Conservation (phyloP, 305 asterid genomes). For the Rubia balearica region DNA sequence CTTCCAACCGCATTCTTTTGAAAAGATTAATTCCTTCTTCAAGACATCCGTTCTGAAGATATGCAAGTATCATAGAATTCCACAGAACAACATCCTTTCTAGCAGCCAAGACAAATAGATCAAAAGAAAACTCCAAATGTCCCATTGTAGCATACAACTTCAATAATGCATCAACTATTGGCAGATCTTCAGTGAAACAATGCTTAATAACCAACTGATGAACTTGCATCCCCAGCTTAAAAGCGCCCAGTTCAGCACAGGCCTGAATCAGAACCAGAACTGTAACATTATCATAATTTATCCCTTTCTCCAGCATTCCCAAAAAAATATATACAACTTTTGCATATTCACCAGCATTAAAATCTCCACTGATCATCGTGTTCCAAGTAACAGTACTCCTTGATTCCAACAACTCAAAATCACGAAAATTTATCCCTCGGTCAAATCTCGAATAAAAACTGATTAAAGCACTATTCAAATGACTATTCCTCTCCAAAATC, state of each 20-base stretch:
- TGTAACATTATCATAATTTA: slow-evolving; percentile 25
- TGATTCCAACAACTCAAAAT: slow-evolving; percentile 15
- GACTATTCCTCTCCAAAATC: slow-evolving; percentile 16
- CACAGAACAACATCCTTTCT: slow-evolving; percentile 22
- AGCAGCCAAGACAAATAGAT: slow-evolving; percentile 22
- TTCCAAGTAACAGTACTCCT: slow-evolving; percentile 22
- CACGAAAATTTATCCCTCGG: slow-evolving; percentile 7
- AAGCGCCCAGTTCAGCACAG: slow-evolving; percentile 17
- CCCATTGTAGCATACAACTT: slow-evolving; percentile 24
- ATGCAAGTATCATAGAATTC: slow-evolving; percentile 27
- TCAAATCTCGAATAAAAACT: slow-evolving; percentile 22
- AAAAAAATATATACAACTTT: slow-evolving; percentile 15
- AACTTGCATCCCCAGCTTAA: slow-evolving; percentile 22
- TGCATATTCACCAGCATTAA: slow-evolving; percentile 18
- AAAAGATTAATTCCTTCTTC: slow-evolving; percentile 24
- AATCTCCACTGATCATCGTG: slow-evolving; percentile 24
- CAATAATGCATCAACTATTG: slow-evolving; percentile 22
- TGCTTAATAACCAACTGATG: slow-evolving; percentile 25
- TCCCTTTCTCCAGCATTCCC: slow-evolving; percentile 19
- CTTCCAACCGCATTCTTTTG: slow-evolving; percentile 17
- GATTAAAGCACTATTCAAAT: slow-evolving; percentile 24
- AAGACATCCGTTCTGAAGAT: slow-evolving; percentile 16
- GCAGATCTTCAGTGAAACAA: slow-evolving; percentile 17
- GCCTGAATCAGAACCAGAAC: slow-evolving; percentile 25
- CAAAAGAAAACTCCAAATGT: slow-evolving; percentile 10